These are phyloP conservation scores for Ophiorrhiza pumila DNA, from an alignment of 257 asterid species.

Conservation along the genomic window DNA sequence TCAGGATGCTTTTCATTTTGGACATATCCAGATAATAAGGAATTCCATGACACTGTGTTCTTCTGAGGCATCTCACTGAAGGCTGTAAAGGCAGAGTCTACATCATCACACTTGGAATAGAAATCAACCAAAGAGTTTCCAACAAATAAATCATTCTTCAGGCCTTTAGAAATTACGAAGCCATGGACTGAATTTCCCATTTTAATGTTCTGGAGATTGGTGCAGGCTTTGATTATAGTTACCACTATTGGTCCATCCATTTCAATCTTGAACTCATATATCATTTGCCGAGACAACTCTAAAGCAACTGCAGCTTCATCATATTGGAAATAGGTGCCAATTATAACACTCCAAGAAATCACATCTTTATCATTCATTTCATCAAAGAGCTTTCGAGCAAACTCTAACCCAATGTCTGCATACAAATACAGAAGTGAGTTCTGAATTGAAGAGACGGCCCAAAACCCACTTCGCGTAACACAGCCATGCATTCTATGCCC, in stretches of 20 bases:
- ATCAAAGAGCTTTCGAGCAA: constrained; percentile 58
- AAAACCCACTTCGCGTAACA: constrained; percentile 51
- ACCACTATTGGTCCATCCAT: constrained; percentile 71
- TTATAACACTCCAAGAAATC: constrained; percentile 78
- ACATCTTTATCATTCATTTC: constrained; percentile 72
- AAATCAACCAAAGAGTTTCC: constrained; percentile 71
- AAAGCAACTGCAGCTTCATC: constrained; percentile 38
- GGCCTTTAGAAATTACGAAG: constrained; percentile 49
- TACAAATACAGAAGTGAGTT: constrained; percentile 66
- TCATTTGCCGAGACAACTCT: constrained; percentile 52
- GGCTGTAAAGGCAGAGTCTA: constrained; percentile 51
- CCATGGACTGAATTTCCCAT: constrained; percentile 61
- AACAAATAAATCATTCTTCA: constrained; percentile 60
- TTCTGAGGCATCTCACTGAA: constrained; percentile 55
- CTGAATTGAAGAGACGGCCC: constrained; percentile 52
- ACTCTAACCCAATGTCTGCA: constrained; percentile 46
- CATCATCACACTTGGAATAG: constrained; percentile 70
- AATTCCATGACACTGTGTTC: constrained; percentile 77
- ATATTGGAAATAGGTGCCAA: constrained; percentile 47
- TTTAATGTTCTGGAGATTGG: constrained; percentile 39
- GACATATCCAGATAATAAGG: constrained; percentile 69
- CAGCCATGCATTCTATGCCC: constrained; percentile 56
- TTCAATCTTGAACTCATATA: constrained; percentile 35
- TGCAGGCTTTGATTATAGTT: constrained; percentile 66
- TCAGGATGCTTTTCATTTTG: constrained; percentile 53